These are phyloP conservation scores for Thozetella sp. DNA, from an alignment of 495 filamentous ascomycete genomes.

Conservation along the genomic window DNA sequence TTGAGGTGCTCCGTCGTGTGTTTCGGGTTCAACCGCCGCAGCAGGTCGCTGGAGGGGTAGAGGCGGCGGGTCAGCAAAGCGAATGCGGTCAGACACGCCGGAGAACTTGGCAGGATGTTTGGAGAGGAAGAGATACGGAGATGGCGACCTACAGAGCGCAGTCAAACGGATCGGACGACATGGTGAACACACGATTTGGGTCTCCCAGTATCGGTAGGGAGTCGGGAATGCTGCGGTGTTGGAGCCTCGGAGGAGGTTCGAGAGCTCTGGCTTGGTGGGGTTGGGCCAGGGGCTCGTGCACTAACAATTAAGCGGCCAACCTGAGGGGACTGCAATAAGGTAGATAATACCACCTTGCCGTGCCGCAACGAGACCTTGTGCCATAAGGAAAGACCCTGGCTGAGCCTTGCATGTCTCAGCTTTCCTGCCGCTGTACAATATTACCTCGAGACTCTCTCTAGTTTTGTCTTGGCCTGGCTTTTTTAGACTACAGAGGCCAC, in stretches of 20 bases:
- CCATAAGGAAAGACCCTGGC: no score
- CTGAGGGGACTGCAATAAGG: not conserved
- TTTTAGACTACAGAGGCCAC: no score
- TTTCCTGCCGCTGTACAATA: no score
- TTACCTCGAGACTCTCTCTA: no score
- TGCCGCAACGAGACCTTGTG: no score
- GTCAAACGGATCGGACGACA: conserved; percentile 67
- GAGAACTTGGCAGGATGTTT: conserved; percentile 5
- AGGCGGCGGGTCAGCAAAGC: conserved; percentile 4
- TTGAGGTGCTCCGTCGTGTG: conserved; percentile 83
- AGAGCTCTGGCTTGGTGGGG: not conserved
- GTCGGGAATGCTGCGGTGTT: not conserved
- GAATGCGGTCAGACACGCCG: not conserved
- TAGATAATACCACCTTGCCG: not conserved
- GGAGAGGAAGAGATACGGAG: conserved; percentile 8
- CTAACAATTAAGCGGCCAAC: not conserved
- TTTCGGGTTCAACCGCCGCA: conserved; percentile 94
- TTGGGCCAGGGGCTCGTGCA: not conserved
- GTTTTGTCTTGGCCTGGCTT: no score
- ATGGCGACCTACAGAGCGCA: conserved; percentile 71
- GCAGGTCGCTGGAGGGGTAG: conserved; percentile 68
- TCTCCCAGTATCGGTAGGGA: not conserved
- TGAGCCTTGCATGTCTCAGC: no score
- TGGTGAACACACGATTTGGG: conserved; percentile 20
- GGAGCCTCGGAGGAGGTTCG: not conserved